phyloP scores from a whole-genome alignment of 768 basidiomycete genomes.

The Royoungia palumana region DNA sequence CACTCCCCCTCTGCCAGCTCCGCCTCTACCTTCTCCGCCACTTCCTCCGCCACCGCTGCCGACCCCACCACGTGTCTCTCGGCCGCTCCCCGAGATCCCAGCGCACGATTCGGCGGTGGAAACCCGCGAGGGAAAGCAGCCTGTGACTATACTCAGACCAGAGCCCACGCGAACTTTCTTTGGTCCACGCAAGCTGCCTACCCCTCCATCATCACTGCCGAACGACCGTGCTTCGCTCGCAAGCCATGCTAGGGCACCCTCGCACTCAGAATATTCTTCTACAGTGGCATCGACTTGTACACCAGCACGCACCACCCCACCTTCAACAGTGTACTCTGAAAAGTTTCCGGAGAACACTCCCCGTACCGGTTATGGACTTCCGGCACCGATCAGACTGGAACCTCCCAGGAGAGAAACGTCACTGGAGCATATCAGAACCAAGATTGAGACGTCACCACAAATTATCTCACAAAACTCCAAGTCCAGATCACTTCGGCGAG shows the following conservation, averaged over 20 bases:
- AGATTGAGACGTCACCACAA: slow-evolving; percentile 16
- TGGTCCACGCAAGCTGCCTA: slow-evolving; percentile 31
- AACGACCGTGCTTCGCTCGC: slow-evolving; percentile 22
- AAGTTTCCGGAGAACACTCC: slow-evolving; percentile 26
- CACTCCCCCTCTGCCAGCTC: slow-evolving; percentile 11
- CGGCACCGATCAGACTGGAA: slow-evolving; percentile 20
- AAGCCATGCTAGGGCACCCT: slow-evolving; percentile 16
- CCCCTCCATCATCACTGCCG: slow-evolving; percentile 26
- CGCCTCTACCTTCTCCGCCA: slow-evolving; percentile 17
- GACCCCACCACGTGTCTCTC: slow-evolving; percentile 27
- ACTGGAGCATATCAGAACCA: slow-evolving; percentile 20
- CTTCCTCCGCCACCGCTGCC: slow-evolving; percentile 25
- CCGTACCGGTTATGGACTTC: slow-evolving; percentile 21
- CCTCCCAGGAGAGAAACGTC: slow-evolving; percentile 21
- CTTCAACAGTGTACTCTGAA: slow-evolving; percentile 29
- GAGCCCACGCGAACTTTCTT: slow-evolving; percentile 19
- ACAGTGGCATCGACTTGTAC: slow-evolving; percentile 26
- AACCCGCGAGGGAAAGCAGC: slow-evolving; percentile 18
- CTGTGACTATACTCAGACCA: slow-evolving; percentile 10
- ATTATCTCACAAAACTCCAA: slow-evolving; percentile 24
- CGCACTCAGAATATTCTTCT: slow-evolving; percentile 24
- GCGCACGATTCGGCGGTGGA: slow-evolving; percentile 16
- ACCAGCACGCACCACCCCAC: slow-evolving; percentile 29
- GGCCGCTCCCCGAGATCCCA: slow-evolving; percentile 30
- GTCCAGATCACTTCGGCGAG: slow-evolving; percentile 21